Conservation (phyloP, 352 stramenopile species). For the Pythium sp. region DNA sequence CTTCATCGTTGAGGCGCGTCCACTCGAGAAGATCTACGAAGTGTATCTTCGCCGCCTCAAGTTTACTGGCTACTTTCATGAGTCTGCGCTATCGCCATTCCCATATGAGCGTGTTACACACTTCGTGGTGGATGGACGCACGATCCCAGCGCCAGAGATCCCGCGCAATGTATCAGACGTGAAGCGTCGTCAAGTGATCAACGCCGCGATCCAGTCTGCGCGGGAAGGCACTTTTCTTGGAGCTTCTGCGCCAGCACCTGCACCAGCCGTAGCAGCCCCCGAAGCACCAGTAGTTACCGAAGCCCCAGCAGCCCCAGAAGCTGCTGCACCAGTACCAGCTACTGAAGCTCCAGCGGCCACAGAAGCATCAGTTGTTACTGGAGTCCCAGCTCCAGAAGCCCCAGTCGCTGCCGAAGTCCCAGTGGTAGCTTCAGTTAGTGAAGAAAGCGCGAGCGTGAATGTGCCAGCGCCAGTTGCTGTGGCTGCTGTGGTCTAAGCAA, state of each 20-base stretch:
- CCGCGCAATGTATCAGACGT: constrained; percentile 62
- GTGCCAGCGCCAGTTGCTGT: constrained; percentile 10
- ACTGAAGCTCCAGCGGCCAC: neutral
- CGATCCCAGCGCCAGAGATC: constrained; percentile 61
- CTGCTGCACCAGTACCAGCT: neutral
- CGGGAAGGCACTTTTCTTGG: constrained; percentile 25
- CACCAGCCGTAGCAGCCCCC: neutral
- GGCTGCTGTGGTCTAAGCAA: neutral
- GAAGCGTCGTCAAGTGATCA: constrained; percentile 72
- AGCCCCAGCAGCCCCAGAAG: neutral
- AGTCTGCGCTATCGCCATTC: constrained; percentile 56
- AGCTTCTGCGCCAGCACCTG: neutral
- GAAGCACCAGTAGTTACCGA: neutral
- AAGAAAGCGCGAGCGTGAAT: neutral
- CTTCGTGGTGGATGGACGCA: constrained; percentile 78
- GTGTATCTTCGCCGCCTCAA: constrained; percentile 75
- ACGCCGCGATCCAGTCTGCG: constrained; percentile 62
- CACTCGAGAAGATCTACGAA: constrained; percentile 71
- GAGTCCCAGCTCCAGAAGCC: neutral
- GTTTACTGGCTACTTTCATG: constrained; percentile 73
- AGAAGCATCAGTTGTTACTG: too few relatives aligned
- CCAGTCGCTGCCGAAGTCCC: neutral
- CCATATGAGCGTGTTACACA: constrained; percentile 86
- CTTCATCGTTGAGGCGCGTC: constrained; percentile 61
- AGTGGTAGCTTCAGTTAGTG: neutral